These are phyloP conservation scores for Metschnikowia matae DNA, from an alignment of 805 yeast genomes.

Conservation along the genomic window DNA sequence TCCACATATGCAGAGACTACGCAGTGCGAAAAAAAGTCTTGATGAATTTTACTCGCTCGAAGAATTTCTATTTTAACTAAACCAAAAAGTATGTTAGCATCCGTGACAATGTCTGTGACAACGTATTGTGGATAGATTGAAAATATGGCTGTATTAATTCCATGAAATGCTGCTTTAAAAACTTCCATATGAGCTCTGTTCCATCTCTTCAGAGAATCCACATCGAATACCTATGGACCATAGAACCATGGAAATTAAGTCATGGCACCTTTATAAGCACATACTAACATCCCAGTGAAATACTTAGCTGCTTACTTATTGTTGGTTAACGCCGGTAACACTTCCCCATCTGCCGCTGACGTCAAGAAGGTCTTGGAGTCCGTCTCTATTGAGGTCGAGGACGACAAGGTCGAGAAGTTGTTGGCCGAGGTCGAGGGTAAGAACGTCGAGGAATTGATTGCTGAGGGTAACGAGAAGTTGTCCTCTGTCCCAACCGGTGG, in stretches of 20 bases:
- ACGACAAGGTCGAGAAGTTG: constrained; percentile 31
- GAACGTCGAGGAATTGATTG: constrained; percentile 33
- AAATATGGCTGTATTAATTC: background rate
- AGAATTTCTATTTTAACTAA: constrained; percentile 8
- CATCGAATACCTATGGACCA: background rate
- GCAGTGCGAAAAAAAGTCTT: constrained; percentile 13
- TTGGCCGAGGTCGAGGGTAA: constrained; percentile 35
- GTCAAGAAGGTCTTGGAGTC: constrained; percentile 38
- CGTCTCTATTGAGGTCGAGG: constrained; percentile 36
- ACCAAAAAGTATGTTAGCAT: constrained; percentile 15
- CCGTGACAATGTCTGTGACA: background rate
- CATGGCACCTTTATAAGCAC: background rate
- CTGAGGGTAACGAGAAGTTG: constrained; percentile 36
- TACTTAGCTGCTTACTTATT: constrained; percentile 47
- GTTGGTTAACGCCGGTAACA: constrained; percentile 45
- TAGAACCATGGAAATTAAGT: background rate
- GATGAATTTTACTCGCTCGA: constrained; percentile 4
- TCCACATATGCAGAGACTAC: constrained; percentile 6
- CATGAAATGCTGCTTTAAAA: background rate
- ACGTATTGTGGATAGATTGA: background rate
- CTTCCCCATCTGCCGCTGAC: constrained; percentile 42
- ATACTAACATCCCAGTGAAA: constrained; percentile 36
- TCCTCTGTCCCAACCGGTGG: constrained; percentile 33
- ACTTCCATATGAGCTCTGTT: background rate
- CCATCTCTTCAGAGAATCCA: background rate